These are phyloP conservation scores for Guadua angustifolia DNA, from an alignment of 176 grass and related monocot species.

Conservation along the genomic window DNA sequence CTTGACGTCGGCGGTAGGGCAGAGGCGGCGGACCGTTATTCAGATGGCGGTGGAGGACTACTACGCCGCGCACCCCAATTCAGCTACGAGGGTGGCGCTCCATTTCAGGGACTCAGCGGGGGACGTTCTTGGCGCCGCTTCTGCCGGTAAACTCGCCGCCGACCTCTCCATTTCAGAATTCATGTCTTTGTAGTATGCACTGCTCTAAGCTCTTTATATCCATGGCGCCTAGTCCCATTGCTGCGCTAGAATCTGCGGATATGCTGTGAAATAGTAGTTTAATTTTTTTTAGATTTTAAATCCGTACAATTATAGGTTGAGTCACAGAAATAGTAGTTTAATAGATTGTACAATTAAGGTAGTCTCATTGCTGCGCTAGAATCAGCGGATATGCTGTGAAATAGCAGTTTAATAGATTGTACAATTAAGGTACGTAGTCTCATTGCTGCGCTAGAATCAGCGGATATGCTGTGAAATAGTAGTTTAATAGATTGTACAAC, in stretches of 20 bases:
- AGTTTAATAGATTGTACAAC: no score
- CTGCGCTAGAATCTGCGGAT: not conserved
- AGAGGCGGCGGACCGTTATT: slow-evolving; percentile 39
- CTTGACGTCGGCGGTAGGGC: not conserved
- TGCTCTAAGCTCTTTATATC: not conserved
- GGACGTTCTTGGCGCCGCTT: slow-evolving; percentile 50
- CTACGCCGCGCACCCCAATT: slow-evolving; percentile 46
- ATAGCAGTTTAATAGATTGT: no score
- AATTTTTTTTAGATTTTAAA: no score
- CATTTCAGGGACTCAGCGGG: slow-evolving; percentile 46
- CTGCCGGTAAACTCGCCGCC: slow-evolving; percentile 50
- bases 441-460: no score
- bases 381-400: no score
- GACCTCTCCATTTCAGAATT: not conserved
- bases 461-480: not conserved
- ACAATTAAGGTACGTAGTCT: no score
- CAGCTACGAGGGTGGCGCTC: slow-evolving; percentile 46
- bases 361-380: no score
- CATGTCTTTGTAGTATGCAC: not conserved
- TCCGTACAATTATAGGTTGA: no score
- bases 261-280: not conserved
- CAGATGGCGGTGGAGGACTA: slow-evolving; percentile 72
- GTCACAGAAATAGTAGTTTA: no score
- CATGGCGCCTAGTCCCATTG: not conserved
- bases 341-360: no score